phyloP scores from a whole-genome alignment of 805 yeast genomes.

The Kazachstania psychrophila region DNA sequence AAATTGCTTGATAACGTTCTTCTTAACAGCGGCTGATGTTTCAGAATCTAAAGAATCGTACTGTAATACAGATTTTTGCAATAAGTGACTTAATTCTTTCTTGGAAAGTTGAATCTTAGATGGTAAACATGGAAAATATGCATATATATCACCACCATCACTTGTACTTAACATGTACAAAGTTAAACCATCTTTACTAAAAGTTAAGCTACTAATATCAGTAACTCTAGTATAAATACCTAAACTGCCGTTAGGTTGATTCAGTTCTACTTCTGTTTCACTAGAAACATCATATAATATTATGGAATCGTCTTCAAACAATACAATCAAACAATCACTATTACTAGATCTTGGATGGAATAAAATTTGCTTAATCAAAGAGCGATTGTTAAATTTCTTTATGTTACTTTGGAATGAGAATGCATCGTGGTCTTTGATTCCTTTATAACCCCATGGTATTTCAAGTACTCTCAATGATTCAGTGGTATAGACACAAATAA shows the following conservation, averaged over 20 bases:
- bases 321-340: constrained; percentile 18
- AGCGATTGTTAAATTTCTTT: neutral
- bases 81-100: constrained; percentile 26
- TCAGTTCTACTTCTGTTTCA: constrained; percentile 4
- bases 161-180: constrained; percentile 39
- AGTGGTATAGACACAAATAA: constrained; percentile 15
- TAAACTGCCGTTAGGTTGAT: constrained; percentile 8
- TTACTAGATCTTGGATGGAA: constrained; percentile 35
- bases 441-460: constrained; percentile 20
- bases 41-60: constrained; percentile 13
- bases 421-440: neutral
- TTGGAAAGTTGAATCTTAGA: constrained; percentile 5
- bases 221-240: constrained; percentile 18
- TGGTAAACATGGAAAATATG: constrained; percentile 60
- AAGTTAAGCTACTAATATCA: constrained; percentile 17
- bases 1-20: constrained; percentile 29
- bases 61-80: constrained; percentile 22
- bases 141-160: constrained; percentile 49
- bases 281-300: constrained; percentile 14
- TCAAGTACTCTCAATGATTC: constrained; percentile 17
- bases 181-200: constrained; percentile 39
- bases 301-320: constrained; percentile 21
- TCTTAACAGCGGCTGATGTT: constrained; percentile 14
- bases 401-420: constrained; percentile 2
- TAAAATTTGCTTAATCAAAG: constrained; percentile 32